Base-by-base conservation (phyloP, 257 asterid species). In the Oldenlandia corymbosa region DNA sequence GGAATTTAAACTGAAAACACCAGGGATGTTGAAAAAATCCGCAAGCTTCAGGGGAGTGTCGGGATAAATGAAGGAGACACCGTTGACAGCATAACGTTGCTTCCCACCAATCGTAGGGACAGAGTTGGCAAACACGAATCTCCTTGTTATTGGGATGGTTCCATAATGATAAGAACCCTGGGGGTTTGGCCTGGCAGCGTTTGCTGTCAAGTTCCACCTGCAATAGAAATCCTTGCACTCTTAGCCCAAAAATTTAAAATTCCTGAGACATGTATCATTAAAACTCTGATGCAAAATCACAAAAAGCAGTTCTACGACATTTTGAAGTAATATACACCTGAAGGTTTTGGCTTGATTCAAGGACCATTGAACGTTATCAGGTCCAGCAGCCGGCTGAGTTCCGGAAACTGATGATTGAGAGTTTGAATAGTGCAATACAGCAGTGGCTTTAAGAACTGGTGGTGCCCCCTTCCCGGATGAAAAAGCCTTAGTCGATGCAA, bases 141-240 rank as follows among this genome's bases (percentile, higher is more conserved):
- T 90, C 72, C 88, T 85, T 5, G 95, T 74, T 14, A 78, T 45
- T 10, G 70, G 58, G 32, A 90, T 86, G 17, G n/a, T 70, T 36
- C 99, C 99, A 5, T 93, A 90, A 62, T 90, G 99, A 82, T 78
- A 93, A 16, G 99, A 87, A 1, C 99, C 99, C 71, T 90, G 96
- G 27, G 99, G 99, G 34, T 93, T 93, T 5, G 99, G 99, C 86
- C 99, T 90, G 2, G 99, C 99, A 58, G 99, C 97, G 62, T 93
- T 93, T 50, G 96, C 70, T 62, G 97, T 93, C 79, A 93, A 73
- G 69, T 93, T 93, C 97, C 99, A 85, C 88, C 99, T 93, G 70
- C 75, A 79, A 72, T 10, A 34, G 7, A 26, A 48, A 58, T 27
- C 65, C 27, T 20, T 10, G 28, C 56, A 1, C 14, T 26, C n/a